These are phyloP conservation scores for Phylloporus sp. DNA, from an alignment of 768 basidiomycete genomes.

Conservation along the genomic window DNA sequence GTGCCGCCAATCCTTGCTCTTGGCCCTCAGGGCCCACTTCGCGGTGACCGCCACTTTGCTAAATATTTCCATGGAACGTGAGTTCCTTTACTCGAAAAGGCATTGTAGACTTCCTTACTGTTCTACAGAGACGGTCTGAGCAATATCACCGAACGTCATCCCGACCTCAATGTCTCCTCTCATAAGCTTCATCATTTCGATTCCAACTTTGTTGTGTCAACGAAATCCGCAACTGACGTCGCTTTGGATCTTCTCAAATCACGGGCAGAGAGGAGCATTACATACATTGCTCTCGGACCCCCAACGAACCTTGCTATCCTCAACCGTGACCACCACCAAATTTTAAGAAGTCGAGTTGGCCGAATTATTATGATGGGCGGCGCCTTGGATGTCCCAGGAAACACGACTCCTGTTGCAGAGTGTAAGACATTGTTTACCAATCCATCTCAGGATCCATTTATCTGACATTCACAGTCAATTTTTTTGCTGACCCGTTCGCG, in stretches of 20 bases:
- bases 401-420: slow-evolving; percentile 75
- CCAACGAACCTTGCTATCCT: slow-evolving; percentile 76
- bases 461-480: slow-evolving; percentile 55
- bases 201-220: slow-evolving; percentile 44
- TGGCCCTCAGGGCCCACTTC: slow-evolving; percentile 63
- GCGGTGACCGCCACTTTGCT: slow-evolving; percentile 69
- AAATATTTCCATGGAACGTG: slow-evolving; percentile 83
- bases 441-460: not conserved
- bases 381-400: slow-evolving; percentile 86
- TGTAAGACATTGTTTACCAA: slow-evolving; percentile 44
- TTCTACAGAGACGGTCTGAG: slow-evolving; percentile 61
- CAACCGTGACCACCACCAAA: slow-evolving; percentile 48
- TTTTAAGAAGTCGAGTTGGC: slow-evolving; percentile 56
- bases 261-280: slow-evolving; percentile 48
- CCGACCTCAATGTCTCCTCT: slow-evolving; percentile 46
- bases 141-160: slow-evolving; percentile 55
- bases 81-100: slow-evolving; percentile 8
- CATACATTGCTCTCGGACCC: slow-evolving; percentile 71
- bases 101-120: slow-evolving; percentile 1
- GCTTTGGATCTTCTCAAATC: slow-evolving; percentile 50
- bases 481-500: slow-evolving; percentile 84
- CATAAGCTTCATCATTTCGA: slow-evolving; percentile 21
- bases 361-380: slow-evolving; percentile 92
- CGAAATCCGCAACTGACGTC: slow-evolving; percentile 48
- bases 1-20: slow-evolving; percentile 57